Base-by-base conservation (phyloP, 176 grass and related monocot genomes). In the Pontederia paniculata region DNA sequence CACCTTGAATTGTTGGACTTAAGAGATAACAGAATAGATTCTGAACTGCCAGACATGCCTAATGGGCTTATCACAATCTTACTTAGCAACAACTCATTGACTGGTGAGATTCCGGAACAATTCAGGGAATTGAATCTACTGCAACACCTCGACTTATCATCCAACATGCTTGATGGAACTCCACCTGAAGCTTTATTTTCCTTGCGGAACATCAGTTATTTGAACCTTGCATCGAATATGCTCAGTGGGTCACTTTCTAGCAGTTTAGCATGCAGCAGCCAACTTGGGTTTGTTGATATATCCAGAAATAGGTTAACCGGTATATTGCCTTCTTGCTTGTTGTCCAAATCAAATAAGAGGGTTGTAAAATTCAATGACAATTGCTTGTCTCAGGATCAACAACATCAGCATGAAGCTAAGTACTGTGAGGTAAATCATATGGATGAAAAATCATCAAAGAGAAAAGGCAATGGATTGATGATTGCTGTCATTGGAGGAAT, bases 161-260 rank as follows among this genome's bases (percentile, higher is more conserved):
- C 74, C 70, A 96, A 96, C 73, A 79, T 89, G 65, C 79, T 96
- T 9, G 63, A 59, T 52, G 91, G 91, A 14, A 70, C 6, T 21
- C 85, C 82, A 51, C 81, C 82, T 56, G 79, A 70, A 79, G 53
- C 69, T 13, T 76, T 96, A 48, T 96, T 96, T 71, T 66, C 65
- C 57, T 77, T 96, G 22, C 86, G 77, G 16, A 84, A 84, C 16
- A 79, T 96, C 63, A 96, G 91, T 72, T 96, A 96, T 64, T 42
- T 96, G 69, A 96, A 96, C 63, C 68, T 96, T 70, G 82, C 79
- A 21, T 79, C 85, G 44, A 96, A 96, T 80, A 89, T 96, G 85
- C 79, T 96, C 22, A 81, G 50, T 17, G 91, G 91, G 45, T 84
- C 82, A 65, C 68, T 96, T 55, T 41, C 68, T 2, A 74, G 58